Percentiles rank a stretch among this genome's conserved stretches.
Evolutionary conservation across 306 rosid species (phyloP).

Genomic region (Oemleria cerasiformis): DNA sequence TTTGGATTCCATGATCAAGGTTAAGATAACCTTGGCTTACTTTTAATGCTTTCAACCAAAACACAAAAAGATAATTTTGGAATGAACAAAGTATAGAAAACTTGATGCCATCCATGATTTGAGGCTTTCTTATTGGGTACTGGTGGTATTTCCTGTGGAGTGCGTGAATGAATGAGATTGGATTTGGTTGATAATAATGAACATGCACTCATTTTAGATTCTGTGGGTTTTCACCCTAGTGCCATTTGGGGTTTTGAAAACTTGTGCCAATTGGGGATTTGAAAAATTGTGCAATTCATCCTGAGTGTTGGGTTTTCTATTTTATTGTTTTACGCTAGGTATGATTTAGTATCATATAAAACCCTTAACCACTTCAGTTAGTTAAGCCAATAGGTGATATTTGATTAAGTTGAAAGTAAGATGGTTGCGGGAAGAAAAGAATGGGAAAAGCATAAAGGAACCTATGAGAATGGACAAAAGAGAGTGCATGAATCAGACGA

Average conservation of each 20-base stretch:
- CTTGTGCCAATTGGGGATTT: not conserved
- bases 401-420: not conserved
- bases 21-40: not conserved
- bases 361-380: not conserved
- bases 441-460: not conserved
- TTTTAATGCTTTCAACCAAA: not conserved
- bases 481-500: not conserved
- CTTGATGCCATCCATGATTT: too few species aligned
- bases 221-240: not conserved
- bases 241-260: not conserved
- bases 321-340: not conserved
- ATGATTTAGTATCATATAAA: not conserved
- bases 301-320: not conserved
- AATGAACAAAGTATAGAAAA: too few species aligned
- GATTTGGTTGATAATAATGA: not conserved
- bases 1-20: not conserved
- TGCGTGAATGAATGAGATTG: not conserved
- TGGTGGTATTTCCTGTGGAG: not conserved
- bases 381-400: not conserved
- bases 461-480: not conserved
- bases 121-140: not conserved
- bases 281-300: not conserved
- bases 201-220: not conserved
- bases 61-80: too few species aligned
- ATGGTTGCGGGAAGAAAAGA: not conserved